Base-by-base conservation (phyloP, 192 early-diverging fungal species). In the Rhizoclosmatium sp. region DNA sequence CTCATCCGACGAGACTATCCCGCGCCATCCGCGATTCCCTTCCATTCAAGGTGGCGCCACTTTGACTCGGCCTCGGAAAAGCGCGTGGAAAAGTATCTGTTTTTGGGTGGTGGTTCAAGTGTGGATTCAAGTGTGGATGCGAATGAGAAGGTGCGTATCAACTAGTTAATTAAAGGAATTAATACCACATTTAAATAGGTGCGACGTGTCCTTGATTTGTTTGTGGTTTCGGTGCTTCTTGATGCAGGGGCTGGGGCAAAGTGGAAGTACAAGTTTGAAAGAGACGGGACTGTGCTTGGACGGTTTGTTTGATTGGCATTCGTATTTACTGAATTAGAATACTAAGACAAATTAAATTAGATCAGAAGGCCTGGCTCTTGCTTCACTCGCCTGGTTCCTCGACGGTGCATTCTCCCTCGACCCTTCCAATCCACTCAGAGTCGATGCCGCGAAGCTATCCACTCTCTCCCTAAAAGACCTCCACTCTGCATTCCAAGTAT, bases 231-330 rank as follows among this genome's bases (percentile, higher is more conserved):
- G 2, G 97, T 98, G 3, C 87, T 98, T 7, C 84, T 98, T 2
- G 97, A 98, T 78, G 97, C 97, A 2, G 97, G 97, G 0, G 97
- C 97, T 0, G 97, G 97, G 2, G 89, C 88, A 75, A 49, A 81
- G 12, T 98, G 96, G 96, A 86, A 78, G 45, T 98, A 92, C 81
- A 79, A 82, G n/a, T 90, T 59, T 49, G 14, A 21, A 9, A 31
- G 31, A 0, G 46, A 59, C n/a, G 61, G 74, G 7, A 72, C 70
- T 45, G 49, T 58, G 70, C 19, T 54, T 7, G 70, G 54, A 51
- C 7, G 70, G 70, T 69, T 58, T 58, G 56, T 31, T 31, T 31
- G 31, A 0, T 31, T 31, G 31, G 31, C 0, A 0, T 31, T 31
- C 31, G 31, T 31, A 31, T 31, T 31, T 31, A 31, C 31, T 31